Evolutionary conservation across 139 green algal species (phyloP), one percentile per base, ranked within the genome.

Genomic region (Nannochloris sp.): DNA sequence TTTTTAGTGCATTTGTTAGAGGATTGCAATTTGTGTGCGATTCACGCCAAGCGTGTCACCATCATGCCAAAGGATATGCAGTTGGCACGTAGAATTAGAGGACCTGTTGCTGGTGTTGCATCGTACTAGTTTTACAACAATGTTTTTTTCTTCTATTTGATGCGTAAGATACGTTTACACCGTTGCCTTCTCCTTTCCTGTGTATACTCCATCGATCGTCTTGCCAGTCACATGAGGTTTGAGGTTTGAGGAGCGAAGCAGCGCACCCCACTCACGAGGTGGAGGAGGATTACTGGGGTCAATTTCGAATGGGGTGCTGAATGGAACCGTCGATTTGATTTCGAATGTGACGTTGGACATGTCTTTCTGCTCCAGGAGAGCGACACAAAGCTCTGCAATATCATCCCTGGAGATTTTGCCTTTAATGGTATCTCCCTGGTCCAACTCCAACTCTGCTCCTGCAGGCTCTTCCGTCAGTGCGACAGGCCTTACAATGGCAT

Each of bases 51-150:
- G 75, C 82, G 90, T 13, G 86, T 96, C 6, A 96, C 89, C 20
- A 96, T 96, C 68, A 92, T 93, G 85, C 89, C 89, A 44, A 96
- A 95, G 86, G 89, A 96, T 61, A 69, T 96, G 76, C 89, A 96
- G 79, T 81, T 96, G 29, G 89, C 89, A 8, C 68, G 89, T 17
- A 70, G 89, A 14, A 95, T 96, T 26, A 70, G 89, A 1, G 89
- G 89, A 11, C 88, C 88, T 30, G 65, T 88, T 17, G 72, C 75
- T 56, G 87, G 87, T n/a, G 82, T 91, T 3, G 79, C 82, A 16
- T 87, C 73, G 13, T 85, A 79, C 53, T 93, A 62, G 84, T 40
- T 12, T 29, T 57, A 56, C 14, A 57, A 64, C 25, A 64, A 33
- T 57, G 20, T 51, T 25, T 64, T 30, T 14, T 30, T 64, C 6